Base-by-base conservation (phyloP, 306 rosid genomes). In the Argentina anserina region DNA sequence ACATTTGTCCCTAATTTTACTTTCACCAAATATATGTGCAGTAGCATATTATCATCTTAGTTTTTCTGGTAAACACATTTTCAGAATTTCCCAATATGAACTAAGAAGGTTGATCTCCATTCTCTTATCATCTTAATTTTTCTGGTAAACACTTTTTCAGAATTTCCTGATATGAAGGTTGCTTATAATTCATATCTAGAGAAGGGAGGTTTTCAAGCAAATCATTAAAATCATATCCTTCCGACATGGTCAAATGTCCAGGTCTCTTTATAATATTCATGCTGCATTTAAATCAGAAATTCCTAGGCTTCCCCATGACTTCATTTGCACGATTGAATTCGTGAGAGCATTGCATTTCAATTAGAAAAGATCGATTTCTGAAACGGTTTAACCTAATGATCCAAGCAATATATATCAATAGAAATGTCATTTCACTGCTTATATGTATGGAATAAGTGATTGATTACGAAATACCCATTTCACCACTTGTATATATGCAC, bases 231-330 rank as follows among this genome's bases (percentile, higher is more conserved):
- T 37, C 65, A 17, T 39, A 71, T 21, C 53, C 65, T 3, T 39
- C 52, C 65, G 39, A 18, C 52, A 71, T 40, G 55, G 75, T 71
- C 75, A 56, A 55, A 66, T 25, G 3, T 56, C 50, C 4, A 40
- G 17, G 66, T 46, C 55, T 33, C 49, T 7, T 53, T 52, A 23
- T 13, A 23, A 23, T 37, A 70, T 23, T 52, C 28, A 36, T 37
- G 37, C 45, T 31, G 40, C 46, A 11, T 15, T 23, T 12, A n/a
- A 65, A 23, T 39, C 21, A 40, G 53, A 66, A 66, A 15, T 41
- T 23, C 37, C 31, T 66, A 7, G 14, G 14, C 36, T 3, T 65
- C 7, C 31, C 31, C 14, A 6, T 4, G 14, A 41, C 53, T 25
- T 21, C 65, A 70, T 52, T 37, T 25, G 65, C 50, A 53, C 37